Base-by-base conservation (phyloP, 306 rosid species). In the Quercus berberidifolia region DNA sequence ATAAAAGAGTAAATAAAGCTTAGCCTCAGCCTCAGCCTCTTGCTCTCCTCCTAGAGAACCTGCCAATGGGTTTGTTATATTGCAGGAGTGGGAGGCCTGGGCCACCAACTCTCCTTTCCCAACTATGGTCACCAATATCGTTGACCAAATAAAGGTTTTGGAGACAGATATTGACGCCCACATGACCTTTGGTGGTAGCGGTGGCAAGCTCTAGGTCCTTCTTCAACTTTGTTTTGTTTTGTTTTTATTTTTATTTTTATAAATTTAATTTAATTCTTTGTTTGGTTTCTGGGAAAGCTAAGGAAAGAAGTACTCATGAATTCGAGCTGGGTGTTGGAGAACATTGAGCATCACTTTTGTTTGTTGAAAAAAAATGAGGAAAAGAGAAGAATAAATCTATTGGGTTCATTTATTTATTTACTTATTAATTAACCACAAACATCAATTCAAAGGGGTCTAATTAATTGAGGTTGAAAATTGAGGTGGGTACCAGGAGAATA, bases 51-150 rank as follows among this genome's bases (percentile, higher is more conserved):
- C 83, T 6, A 69, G 67, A 57, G 85, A 72, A 12, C 52, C 26
- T 28, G 62, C 33, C 55, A 87, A 75, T 58, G 82, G 58, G 33
- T 20, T 75, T 54, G 63, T 94, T 78, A 80, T 95, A 14, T 83
- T 91, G 83, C 88, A 88, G 90, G 99, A 94, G 75, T 94, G 99
- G 97, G 91, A 88, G 81, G 89, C 79, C 11, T 94, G 94, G 97
- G 98, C 97, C 73, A 90, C 92, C 81, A 78, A 74, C 6, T 90
- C 97, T 49, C 97, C 97, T 1, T 1, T 94, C 2, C 98, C 97
- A 31, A 18, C 85, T 64, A 74, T 83, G 88, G 92, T 92, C 54
- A 41, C 83, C 6, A 83, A 89, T 79, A 91, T 94, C 58, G 84
- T 83, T 5, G 78, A 82, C 21, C 97, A 94, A 69, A 76, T 94